These are phyloP conservation scores for Diaporthe amygdali DNA, from an alignment of 2,329 filamentous ascomycete species.

Conservation along the genomic window DNA sequence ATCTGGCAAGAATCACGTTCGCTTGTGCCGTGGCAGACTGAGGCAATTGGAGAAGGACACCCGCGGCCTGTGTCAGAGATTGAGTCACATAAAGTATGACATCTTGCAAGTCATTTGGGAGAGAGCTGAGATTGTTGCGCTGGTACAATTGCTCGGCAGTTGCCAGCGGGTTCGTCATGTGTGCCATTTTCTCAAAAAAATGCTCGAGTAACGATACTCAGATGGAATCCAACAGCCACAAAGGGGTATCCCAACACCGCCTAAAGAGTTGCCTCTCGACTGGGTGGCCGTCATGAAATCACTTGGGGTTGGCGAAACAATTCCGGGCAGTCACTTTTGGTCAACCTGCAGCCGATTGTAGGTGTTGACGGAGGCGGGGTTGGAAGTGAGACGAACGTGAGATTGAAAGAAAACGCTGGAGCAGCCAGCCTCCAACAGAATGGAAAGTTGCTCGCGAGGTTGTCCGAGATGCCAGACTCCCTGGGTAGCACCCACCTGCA, in stretches of 20 bases:
- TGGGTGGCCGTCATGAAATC: background rate
- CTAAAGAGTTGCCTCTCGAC: background rate
- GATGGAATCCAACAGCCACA: background rate
- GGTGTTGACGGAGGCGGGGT: background rate
- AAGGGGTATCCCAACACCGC: background rate
- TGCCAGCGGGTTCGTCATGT: slow-evolving; percentile 74
- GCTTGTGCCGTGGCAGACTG: slow-evolving; percentile 87
- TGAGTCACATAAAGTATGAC: slow-evolving; percentile 74
- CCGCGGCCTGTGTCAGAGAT: slow-evolving; percentile 77
- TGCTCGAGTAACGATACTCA: background rate
- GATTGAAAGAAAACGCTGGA: background rate
- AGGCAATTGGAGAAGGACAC: slow-evolving; percentile 80
- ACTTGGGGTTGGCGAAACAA: background rate
- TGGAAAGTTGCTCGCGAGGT: background rate
- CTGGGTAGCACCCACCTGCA: no score
- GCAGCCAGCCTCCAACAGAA: background rate
- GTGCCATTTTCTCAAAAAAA: slow-evolving; percentile 51
- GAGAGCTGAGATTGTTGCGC: slow-evolving; percentile 57
- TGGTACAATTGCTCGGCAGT: slow-evolving; percentile 72
- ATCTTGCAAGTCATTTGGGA: slow-evolving; percentile 74
- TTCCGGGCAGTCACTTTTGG: background rate
- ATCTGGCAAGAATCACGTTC: slow-evolving; percentile 80
- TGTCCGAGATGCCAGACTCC: background rate
- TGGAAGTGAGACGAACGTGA: background rate
- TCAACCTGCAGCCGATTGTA: background rate